A percentile compares a stretch with the other conserved stretches of the same genome.
Evolutionary conservation across 2,329 filamentous ascomycete species (phyloP).

Genomic region (Clonostachys sp.): DNA sequence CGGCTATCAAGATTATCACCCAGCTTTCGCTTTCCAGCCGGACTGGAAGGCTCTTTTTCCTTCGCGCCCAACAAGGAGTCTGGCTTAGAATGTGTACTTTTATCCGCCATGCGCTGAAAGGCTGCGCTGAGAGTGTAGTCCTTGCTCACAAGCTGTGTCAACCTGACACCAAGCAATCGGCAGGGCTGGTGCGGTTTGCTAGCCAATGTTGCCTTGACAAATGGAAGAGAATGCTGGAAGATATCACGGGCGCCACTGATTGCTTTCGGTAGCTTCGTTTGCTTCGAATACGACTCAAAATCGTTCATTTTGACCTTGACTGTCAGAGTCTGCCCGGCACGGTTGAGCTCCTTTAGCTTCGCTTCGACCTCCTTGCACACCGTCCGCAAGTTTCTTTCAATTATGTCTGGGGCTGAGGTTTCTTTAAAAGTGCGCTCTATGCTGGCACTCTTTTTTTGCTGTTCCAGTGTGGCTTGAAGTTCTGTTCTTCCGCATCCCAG

Average conservation of each 20-base stretch:
- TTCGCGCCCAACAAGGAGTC: conserved; percentile 18
- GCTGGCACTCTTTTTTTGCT: conserved; percentile 88
- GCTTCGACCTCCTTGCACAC: conserved; percentile 84
- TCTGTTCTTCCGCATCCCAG: conserved; percentile 82
- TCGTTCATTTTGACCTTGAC: conserved; percentile 93
- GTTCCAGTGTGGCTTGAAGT: conserved; percentile 81
- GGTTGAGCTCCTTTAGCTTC: conserved; percentile 73
- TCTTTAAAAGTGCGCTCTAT: conserved; percentile 91
- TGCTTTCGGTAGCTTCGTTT: conserved; percentile 69
- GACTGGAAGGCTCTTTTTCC: conserved; percentile 16
- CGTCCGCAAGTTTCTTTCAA: conserved; percentile 73
- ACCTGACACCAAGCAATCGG: conserved; percentile 82
- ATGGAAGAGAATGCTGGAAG: conserved; percentile 75
- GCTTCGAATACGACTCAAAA: conserved; percentile 85
- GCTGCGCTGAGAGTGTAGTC: conserved; percentile 72
- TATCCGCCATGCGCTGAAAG: conserved; percentile 68
- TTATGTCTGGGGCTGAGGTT: conserved; percentile 60
- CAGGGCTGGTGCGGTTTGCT: conserved; percentile 77
- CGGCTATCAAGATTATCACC: conserved; percentile 4
- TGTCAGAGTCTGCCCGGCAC: conserved; percentile 85
- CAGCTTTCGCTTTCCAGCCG: conserved; percentile 3
- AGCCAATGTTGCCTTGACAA: conserved; percentile 78
- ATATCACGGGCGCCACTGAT: conserved; percentile 74
- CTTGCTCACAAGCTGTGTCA: conserved; percentile 80
- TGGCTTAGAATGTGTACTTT: conserved; percentile 19